Conservation (phyloP, 2,329 filamentous ascomycete species). For the Aspergillus sclerotialis region DNA sequence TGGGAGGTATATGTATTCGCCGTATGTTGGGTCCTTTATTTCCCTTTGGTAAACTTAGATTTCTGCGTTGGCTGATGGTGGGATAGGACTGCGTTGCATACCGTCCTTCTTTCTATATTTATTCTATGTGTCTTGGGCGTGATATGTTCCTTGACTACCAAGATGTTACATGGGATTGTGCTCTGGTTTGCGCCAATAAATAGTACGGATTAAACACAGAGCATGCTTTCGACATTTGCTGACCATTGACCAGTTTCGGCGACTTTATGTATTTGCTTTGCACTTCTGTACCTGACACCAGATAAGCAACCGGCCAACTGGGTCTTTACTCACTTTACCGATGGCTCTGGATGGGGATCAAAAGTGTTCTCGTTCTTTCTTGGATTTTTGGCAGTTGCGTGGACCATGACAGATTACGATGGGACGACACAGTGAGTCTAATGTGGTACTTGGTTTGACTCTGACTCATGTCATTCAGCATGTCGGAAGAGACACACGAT, state of each 20-base stretch:
- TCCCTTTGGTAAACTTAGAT: too few species aligned
- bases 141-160: constrained; percentile 58
- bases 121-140: constrained; percentile 50
- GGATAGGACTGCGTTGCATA: constrained; percentile 49
- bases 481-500: constrained; percentile 62
- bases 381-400: constrained; percentile 40
- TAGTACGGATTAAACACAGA: constrained; percentile 30
- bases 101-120: constrained; percentile 51
- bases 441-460: too few species aligned
- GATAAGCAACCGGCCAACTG: constrained; percentile 52
- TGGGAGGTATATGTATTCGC: constrained; percentile 47
- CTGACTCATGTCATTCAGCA: constrained; percentile 29
- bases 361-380: constrained; percentile 57
- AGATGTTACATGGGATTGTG: constrained; percentile 52
- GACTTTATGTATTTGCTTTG: constrained; percentile 54
- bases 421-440: constrained; percentile 56
- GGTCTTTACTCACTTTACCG: constrained; percentile 56
- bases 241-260: constrained; percentile 41
- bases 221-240: not conserved
- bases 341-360: constrained; percentile 57
- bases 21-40: constrained; percentile 37
- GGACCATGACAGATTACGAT: constrained; percentile 64
- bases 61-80: constrained; percentile 6
- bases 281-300: constrained; percentile 52
- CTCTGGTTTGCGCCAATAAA: constrained; percentile 63